Percentiles rank a stretch among this genome's conserved stretches.
These are phyloP conservation scores for Gastrolobium villosum DNA, from an alignment of 306 rosid species.

Conservation along the genomic window DNA sequence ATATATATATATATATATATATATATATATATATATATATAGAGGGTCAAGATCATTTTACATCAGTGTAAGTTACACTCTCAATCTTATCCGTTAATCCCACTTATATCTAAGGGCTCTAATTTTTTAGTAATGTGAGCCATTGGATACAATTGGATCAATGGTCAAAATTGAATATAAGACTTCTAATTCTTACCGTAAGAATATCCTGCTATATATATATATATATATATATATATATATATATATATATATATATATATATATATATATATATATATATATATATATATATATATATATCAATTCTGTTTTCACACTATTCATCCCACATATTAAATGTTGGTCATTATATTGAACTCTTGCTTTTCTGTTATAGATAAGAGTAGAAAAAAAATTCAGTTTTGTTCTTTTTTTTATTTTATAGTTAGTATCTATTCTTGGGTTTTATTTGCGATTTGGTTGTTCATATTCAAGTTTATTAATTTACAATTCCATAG, in stretches of 20 bases:
- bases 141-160: no score
- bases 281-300: background rate
- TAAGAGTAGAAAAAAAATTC: constrained; percentile 32
- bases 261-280: background rate
- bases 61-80: no score
- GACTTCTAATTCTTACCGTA: no score
- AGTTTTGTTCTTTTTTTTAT: background rate
- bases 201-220: no score
- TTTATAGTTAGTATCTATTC: constrained; percentile 7
- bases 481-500: constrained; percentile 23
- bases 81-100: no score
- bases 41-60: no score
- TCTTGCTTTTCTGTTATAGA: constrained; percentile 47
- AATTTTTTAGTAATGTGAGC: no score
- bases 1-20: background rate
- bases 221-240: background rate
- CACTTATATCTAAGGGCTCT: no score
- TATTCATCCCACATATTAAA: constrained; percentile 21
- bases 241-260: background rate
- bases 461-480: constrained; percentile 43
- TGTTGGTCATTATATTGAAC: constrained; percentile 51
- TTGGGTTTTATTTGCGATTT: constrained; percentile 47
- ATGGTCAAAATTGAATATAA: no score
- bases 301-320: constrained; percentile 38
- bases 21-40: constrained; percentile 3